Percentiles rank a stretch among this genome's conserved stretches.
These are phyloP conservation scores for Phytophthora brassicae DNA, from an alignment of 352 stramenopile genomes.

Conservation along the genomic window DNA sequence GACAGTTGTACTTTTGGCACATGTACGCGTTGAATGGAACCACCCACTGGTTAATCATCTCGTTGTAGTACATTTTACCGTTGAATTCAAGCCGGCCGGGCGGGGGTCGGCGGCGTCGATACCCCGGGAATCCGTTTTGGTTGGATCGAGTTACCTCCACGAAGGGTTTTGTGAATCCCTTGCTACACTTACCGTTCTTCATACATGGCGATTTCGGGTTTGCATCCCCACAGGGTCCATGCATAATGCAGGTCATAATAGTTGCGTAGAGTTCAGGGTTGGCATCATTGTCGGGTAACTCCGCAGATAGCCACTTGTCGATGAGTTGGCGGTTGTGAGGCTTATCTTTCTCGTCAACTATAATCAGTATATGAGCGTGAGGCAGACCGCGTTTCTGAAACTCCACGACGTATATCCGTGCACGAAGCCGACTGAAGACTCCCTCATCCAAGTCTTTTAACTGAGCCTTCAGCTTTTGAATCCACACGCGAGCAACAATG, in stretches of 20 bases:
- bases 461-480: slow-evolving; percentile 31
- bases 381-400: too few species aligned
- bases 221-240: slow-evolving; percentile 6
- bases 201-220: slow-evolving; percentile 17
- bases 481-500: slow-evolving; percentile 21
- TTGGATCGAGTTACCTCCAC: not conserved
- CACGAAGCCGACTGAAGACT: too few species aligned
- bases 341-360: too few species aligned
- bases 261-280: slow-evolving; percentile 5
- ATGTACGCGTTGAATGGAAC: too few species aligned
- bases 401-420: too few species aligned
- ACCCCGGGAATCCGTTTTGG: slow-evolving; percentile 14
- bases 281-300: slow-evolving; percentile 15
- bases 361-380: too few species aligned
- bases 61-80: too few species aligned
- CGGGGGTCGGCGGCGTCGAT: slow-evolving; percentile 2
- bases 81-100: slow-evolving; percentile 18
- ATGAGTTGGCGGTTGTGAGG: too few species aligned
- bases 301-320: too few species aligned
- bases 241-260: slow-evolving; percentile 10
- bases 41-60: too few species aligned
- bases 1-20: slow-evolving; percentile 48
- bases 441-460: too few species aligned
- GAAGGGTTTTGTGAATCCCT: slow-evolving; percentile 29
- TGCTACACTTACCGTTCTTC: slow-evolving; percentile 23